These are phyloP conservation scores for Beta corolliflora DNA, from an alignment of 179 eudicot species.

Conservation along the genomic window DNA sequence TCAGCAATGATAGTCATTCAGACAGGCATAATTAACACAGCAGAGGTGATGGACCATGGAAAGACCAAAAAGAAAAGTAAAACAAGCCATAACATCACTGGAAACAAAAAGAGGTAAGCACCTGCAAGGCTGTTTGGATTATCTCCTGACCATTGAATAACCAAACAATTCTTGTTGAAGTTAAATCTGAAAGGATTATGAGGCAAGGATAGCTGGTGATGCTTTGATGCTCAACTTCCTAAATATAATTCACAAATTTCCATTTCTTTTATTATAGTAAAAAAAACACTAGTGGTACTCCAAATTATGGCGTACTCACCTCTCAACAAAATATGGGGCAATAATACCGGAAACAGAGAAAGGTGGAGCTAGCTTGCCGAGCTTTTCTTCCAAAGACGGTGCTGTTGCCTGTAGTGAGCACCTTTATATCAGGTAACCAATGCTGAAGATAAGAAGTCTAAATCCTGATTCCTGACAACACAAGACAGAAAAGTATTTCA, in stretches of 20 bases:
- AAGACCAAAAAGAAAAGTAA: not conserved
- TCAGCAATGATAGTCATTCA: too few relatives aligned
- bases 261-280: too few relatives aligned
- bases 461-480: not conserved
- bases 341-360: conserved; percentile 83
- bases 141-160: conserved; percentile 97
- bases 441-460: too few relatives aligned
- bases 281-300: too few relatives aligned
- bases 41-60: too few relatives aligned
- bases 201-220: too few relatives aligned
- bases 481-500: not conserved
- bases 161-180: conserved; percentile 72
- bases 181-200: conserved; percentile 49
- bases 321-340: conserved; percentile 76
- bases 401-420: conserved; percentile 57
- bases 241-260: too few relatives aligned
- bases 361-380: conserved; percentile 74
- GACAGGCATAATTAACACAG: too few relatives aligned
- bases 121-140: conserved; percentile 96
- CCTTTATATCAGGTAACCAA: too few relatives aligned
- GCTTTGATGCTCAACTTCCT: too few relatives aligned
- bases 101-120: conserved; percentile 15
- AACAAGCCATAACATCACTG: not conserved
- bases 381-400: conserved; percentile 45
- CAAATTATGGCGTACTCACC: conserved; percentile 42